These are phyloP conservation scores for Nannochloropsis gaditana DNA, from an alignment of 108 stramenopile species.

Conservation along the genomic window DNA sequence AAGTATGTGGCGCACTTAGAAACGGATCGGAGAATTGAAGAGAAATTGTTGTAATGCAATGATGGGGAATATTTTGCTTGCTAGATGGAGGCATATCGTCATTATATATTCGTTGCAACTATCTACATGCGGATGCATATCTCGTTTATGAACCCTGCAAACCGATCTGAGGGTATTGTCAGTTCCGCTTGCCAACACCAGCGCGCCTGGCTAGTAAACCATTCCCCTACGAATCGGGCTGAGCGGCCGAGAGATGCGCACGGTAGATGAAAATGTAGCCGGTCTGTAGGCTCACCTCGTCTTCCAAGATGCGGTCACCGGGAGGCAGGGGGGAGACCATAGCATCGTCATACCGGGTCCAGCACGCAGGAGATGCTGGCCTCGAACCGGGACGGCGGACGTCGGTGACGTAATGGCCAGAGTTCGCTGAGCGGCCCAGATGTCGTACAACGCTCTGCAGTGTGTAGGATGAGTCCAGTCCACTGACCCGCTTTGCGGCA, in stretches of 20 bases:
- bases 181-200: too few species aligned
- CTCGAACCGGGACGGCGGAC: background rate
- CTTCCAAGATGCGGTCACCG: background rate
- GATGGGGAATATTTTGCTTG: too few species aligned
- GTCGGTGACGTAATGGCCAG: background rate
- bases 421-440: background rate
- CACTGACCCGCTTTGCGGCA: background rate
- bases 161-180: too few species aligned
- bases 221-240: too few species aligned
- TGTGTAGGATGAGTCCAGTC: background rate
- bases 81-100: too few species aligned
- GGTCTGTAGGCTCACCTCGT: background rate
- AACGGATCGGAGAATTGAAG: too few species aligned
- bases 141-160: too few species aligned
- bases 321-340: background rate
- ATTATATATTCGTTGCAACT: too few species aligned
- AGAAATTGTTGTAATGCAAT: too few species aligned
- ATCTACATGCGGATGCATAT: too few species aligned
- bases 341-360: background rate
- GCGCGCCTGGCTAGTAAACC: too few species aligned
- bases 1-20: too few species aligned
- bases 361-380: background rate
- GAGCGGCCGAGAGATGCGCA: background rate
- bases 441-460: background rate
- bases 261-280: constrained; percentile 16